These are phyloP conservation scores for Candida tammaniensis DNA, from an alignment of 805 yeast genomes.

Conservation along the genomic window DNA sequence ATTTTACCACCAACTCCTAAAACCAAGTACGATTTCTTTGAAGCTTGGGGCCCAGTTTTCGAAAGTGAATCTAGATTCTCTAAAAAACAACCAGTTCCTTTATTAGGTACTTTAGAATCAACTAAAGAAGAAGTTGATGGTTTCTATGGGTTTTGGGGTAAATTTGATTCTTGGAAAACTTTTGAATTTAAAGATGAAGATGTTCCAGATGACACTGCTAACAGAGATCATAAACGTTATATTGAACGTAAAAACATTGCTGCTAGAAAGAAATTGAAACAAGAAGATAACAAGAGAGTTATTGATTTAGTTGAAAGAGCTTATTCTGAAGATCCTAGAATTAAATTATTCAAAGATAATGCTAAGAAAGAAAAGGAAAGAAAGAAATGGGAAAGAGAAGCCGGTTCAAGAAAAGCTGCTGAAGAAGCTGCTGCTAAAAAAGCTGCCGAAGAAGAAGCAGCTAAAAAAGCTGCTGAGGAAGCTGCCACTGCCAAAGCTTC, in stretches of 20 bases:
- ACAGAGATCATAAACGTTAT: conserved; percentile 99
- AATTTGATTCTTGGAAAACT: conserved; percentile 97
- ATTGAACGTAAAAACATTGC: conserved; percentile 96
- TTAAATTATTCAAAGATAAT: conserved; percentile 85
- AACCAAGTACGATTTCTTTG: conserved; percentile 75
- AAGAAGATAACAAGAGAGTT: conserved; percentile 91
- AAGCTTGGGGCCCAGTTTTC: conserved; percentile 91
- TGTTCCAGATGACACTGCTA: conserved; percentile 97
- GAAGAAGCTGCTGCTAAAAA: conserved; percentile 83
- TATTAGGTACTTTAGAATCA: conserved; percentile 64
- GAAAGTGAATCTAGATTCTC: conserved; percentile 90
- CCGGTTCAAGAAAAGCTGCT: conserved; percentile 95
- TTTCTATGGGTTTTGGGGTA: conserved; percentile 90
- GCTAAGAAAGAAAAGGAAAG: conserved; percentile 94
- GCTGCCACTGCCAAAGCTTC: conserved; percentile 58
- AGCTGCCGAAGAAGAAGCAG: conserved; percentile 84
- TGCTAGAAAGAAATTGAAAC: conserved; percentile 95
- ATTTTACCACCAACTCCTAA: conserved; percentile 74
- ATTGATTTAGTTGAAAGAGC: conserved; percentile 87
- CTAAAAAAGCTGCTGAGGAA: conserved; percentile 72
- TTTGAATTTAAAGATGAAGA: conserved; percentile 98
- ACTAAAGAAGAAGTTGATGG: conserved; percentile 81
- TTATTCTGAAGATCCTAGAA: conserved; percentile 88
- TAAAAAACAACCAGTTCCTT: conserved; percentile 84
- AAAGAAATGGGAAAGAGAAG: conserved; percentile 96